Evolutionary conservation across 2,329 filamentous ascomycete genomes (phyloP), one percentile per base, ranked within the genome.

Genomic region (Xylariaceae sp.): DNA sequence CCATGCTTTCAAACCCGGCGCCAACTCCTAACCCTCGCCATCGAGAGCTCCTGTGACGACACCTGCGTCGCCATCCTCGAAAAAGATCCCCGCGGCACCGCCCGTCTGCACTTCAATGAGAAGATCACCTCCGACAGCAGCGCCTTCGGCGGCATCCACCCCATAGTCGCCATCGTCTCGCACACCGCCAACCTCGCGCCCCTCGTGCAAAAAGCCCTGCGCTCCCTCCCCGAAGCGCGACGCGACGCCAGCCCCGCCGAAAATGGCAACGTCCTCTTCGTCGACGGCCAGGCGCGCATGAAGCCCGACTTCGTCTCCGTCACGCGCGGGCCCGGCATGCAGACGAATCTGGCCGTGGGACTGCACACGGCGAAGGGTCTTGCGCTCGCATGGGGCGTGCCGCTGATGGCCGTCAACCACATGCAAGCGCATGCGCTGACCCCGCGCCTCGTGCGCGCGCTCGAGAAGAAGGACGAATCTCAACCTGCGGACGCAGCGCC

Each of bases 351-450:
- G 35, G 82, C 85, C 17, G 85, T 88, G 13, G 94, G 94, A 0
- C 73, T 97, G 9, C 87, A 91, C 70, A 87, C 86, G 18, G 94
- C 91, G 15, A 97, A 97, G 74, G 94, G 92, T 0, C 80, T 97
- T 17, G 86, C 92, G 0, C 79, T 89, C 17, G 92, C 90, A 44
- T 96, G 90, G 90, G 82, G 86, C 64, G 82, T 92, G 44, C 92
- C 93, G 2, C 77, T 97, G 37, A 73, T 97, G 1, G 94, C 86
- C 0, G 89, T 97, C 0, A 89, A 99, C 73, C 94, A 99, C 74
- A 97, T 99, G 94, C 92, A 97, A 73, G 94, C 92, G 9, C 94
- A 99, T 74, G 88, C 94, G 15, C 77, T 99, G 63, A 97, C 94
- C 15, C 89, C 93, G 13, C 82, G 91, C 8, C 82, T 99, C 48